phyloP scores from a whole-genome alignment of 2,329 filamentous ascomycete species.

The Aureobasidium pullulans region DNA sequence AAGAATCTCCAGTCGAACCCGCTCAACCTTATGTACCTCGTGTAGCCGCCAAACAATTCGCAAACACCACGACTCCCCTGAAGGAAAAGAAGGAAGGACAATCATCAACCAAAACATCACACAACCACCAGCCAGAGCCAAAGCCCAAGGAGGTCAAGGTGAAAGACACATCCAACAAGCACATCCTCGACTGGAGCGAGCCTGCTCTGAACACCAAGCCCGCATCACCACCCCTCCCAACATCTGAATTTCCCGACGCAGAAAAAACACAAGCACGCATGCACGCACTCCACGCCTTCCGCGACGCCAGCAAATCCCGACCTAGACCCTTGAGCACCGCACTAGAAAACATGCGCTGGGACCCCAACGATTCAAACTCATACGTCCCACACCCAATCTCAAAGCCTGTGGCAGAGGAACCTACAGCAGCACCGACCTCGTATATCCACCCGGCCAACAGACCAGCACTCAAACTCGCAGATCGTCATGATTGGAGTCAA shows the following conservation, averaged over 20 bases:
- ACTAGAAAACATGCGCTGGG: slow-evolving; percentile 16
- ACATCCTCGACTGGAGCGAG: slow-evolving; percentile 9
- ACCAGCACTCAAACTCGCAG: neutral
- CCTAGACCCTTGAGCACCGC: slow-evolving; percentile 15
- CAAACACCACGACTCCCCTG: neutral
- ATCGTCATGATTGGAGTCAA: slow-evolving; percentile 16
- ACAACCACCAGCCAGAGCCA: neutral
- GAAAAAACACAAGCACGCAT: slow-evolving; percentile 7
- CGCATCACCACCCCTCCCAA: slow-evolving; percentile 1
- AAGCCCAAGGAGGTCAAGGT: neutral
- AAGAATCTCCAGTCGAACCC: neutral
- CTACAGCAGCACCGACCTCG: neutral
- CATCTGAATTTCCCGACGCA: neutral
- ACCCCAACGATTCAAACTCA: neutral
- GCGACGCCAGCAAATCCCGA: neutral
- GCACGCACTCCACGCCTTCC: neutral
- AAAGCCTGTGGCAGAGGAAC: neutral
- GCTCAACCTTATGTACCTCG: slow-evolving; percentile 2
- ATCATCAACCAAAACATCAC: neutral
- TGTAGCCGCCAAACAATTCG: slow-evolving; percentile 12
- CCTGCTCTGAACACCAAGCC: slow-evolving; percentile 3
- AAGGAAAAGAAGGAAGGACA: neutral
- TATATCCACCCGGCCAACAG: neutral
- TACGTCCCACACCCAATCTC: neutral
- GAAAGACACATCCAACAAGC: neutral